A percentile compares a stretch with the other conserved stretches of the same genome.
These are phyloP conservation scores for Rhodomyrtus tomentosa DNA, from an alignment of 345 rosid species.

Conservation along the genomic window DNA sequence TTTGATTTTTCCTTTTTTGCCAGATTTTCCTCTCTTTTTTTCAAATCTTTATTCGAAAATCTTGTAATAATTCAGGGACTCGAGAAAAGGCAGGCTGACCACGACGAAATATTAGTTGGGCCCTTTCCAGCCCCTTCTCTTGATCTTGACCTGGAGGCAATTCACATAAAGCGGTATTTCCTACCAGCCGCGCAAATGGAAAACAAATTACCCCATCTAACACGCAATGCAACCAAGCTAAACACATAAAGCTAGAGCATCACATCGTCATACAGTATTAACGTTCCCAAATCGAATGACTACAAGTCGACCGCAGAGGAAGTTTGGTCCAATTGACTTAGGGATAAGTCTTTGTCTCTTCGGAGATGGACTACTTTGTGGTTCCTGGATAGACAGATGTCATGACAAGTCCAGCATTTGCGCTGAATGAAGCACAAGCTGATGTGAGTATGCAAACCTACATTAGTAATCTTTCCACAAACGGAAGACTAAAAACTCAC, in stretches of 20 bases:
- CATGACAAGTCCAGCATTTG: neutral
- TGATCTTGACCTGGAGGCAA: neutral
- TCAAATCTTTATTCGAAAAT: neutral
- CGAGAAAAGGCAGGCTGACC: neutral
- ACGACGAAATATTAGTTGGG: neutral
- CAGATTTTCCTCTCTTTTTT: neutral
- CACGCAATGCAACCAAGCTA: neutral
- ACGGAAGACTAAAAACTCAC: neutral
- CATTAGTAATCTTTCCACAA: neutral
- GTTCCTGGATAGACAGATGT: neutral
- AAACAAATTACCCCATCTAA: neutral
- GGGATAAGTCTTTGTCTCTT: neutral
- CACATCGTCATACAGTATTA: neutral
- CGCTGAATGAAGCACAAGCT: neutral
- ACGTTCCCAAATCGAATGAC: neutral
- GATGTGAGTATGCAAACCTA: neutral
- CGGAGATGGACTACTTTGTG: neutral
- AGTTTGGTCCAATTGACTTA: neutral
- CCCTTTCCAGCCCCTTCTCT: neutral
- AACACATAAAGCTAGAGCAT: neutral
- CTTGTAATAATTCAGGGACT: neutral
- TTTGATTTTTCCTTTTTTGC: neutral
- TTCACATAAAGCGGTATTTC: neutral
- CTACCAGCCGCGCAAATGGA: neutral
- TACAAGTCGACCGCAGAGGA: neutral